Percentiles rank a stretch among this genome's conserved stretches.
These are phyloP conservation scores for Penicillium bovifimosum DNA, from an alignment of 495 filamentous ascomycete genomes.

Conservation along the genomic window DNA sequence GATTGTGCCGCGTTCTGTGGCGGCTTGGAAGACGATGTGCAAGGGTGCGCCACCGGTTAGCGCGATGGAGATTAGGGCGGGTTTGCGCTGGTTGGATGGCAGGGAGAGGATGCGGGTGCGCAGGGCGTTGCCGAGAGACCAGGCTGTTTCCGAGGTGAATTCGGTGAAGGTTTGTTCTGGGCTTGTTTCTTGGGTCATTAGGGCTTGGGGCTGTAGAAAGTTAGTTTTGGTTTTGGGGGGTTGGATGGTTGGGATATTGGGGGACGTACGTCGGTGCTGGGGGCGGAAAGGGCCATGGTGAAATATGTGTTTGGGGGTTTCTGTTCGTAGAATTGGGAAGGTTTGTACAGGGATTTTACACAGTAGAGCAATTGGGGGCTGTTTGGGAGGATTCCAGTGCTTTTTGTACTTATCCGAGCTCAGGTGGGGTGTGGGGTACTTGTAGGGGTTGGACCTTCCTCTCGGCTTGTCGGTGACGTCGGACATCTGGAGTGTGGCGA, in stretches of 20 bases:
- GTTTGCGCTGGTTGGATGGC: conserved; percentile 38
- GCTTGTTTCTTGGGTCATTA: conserved; percentile 46
- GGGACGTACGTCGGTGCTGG: conserved; percentile 35
- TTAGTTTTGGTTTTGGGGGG: conserved; percentile 5
- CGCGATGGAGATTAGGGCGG: conserved; percentile 62
- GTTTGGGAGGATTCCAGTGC: not conserved
- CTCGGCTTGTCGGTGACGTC: not conserved
- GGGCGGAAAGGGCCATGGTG: conserved; percentile 30
- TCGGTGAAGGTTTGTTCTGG: conserved; percentile 47
- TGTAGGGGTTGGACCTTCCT: conserved; percentile 17
- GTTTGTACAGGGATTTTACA: not conserved
- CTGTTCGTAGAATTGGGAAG: not conserved
- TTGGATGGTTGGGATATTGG: not conserved
- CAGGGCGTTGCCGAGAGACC: conserved; percentile 58
- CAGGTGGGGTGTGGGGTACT: not conserved
- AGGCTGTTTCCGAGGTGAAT: conserved; percentile 64
- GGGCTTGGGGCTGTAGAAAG: conserved; percentile 37
- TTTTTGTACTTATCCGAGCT: not conserved
- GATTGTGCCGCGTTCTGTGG: conserved; percentile 49
- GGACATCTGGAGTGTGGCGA: too few relatives aligned
- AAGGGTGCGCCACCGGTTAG: conserved; percentile 36
- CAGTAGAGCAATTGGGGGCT: not conserved
- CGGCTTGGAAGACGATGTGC: conserved; percentile 58
- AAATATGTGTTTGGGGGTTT: not conserved
- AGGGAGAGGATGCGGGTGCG: conserved; percentile 55